These are phyloP conservation scores for Plasmodiophora brassicae DNA, from an alignment of 208 protist genomes.

Conservation along the genomic window DNA sequence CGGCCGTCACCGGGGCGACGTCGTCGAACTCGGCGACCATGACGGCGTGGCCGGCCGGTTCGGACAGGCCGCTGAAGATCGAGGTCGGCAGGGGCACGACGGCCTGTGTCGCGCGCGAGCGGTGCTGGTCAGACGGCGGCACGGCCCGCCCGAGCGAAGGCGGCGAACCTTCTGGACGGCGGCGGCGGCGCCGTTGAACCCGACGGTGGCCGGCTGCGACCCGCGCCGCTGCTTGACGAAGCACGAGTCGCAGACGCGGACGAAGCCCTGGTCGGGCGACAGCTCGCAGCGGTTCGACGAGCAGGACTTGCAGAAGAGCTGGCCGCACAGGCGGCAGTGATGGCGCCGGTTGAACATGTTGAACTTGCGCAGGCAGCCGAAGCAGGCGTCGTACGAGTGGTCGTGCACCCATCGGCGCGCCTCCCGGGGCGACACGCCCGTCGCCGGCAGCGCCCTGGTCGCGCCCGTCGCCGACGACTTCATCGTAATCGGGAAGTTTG, in stretches of 20 bases:
- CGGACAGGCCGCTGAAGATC: not conserved
- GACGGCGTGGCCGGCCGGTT: not conserved
- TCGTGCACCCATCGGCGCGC: slow-evolving; percentile 23
- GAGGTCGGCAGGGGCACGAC: not conserved
- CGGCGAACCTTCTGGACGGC: too few species aligned
- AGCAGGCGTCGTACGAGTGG: slow-evolving; percentile 22
- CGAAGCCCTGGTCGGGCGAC: not conserved
- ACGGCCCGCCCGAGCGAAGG: too few species aligned
- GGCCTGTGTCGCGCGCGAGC: too few species aligned
- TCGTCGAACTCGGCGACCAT: not conserved
- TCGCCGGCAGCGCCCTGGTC: too few species aligned
- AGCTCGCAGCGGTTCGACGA: not conserved
- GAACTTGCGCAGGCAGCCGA: slow-evolving; percentile 17
- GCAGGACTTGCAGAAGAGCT: slow-evolving; percentile 10
- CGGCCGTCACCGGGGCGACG: not conserved
- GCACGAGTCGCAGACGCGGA: slow-evolving; percentile 12
- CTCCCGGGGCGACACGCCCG: too few species aligned
- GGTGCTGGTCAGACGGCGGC: too few species aligned
- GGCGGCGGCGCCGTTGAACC: not conserved
- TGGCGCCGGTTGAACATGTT: slow-evolving; percentile 34
- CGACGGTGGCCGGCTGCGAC: not conserved
- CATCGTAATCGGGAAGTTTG: too few species aligned
- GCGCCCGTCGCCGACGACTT: too few species aligned
- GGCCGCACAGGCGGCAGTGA: slow-evolving; percentile 20
- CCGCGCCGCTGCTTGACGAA: not conserved